These are phyloP conservation scores for Metarhizium album DNA, from an alignment of 2,329 filamentous ascomycete genomes.

Conservation along the genomic window DNA sequence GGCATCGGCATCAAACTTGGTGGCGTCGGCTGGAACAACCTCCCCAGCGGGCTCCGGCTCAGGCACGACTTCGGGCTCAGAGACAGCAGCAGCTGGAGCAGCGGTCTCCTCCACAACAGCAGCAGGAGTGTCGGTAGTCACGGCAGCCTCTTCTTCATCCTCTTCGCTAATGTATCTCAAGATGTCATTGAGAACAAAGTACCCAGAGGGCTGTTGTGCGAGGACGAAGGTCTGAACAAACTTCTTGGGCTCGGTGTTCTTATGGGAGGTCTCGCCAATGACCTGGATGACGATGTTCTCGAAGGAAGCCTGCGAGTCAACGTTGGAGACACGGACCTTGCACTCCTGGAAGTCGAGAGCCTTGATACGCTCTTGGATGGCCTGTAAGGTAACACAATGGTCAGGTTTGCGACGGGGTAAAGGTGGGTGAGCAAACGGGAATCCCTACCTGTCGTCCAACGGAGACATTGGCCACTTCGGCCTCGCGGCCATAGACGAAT, in stretches of 20 bases:
- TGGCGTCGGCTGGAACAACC: constrained; percentile 27
- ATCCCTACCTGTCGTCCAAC: constrained; percentile 67
- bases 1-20: constrained; percentile 22
- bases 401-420: constrained; percentile 7
- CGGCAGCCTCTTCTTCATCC: constrained; percentile 53
- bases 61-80: constrained; percentile 6
- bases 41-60: constrained; percentile 37
- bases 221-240: constrained; percentile 98
- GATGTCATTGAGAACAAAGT: constrained; percentile 98
- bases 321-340: constrained; percentile 96
- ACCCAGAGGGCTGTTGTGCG: constrained; percentile 89
- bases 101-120: constrained; percentile 15
- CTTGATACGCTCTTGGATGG: constrained; percentile 91
- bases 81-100: constrained; percentile 16
- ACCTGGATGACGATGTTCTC: constrained; percentile 96
- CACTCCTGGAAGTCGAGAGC: constrained; percentile 89
- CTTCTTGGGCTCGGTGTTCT: constrained; percentile 80
- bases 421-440: background rate
- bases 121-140: constrained; percentile 21
- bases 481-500: constrained; percentile 86
- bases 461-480: constrained; percentile 75
- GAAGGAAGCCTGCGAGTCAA: constrained; percentile 88
- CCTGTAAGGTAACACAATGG: constrained; percentile 37
- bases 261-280: constrained; percentile 96
- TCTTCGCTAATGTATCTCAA: constrained; percentile 87